phyloP scores from a whole-genome alignment of 2,329 filamentous ascomycete species.

The Colletotrichum navitas region DNA sequence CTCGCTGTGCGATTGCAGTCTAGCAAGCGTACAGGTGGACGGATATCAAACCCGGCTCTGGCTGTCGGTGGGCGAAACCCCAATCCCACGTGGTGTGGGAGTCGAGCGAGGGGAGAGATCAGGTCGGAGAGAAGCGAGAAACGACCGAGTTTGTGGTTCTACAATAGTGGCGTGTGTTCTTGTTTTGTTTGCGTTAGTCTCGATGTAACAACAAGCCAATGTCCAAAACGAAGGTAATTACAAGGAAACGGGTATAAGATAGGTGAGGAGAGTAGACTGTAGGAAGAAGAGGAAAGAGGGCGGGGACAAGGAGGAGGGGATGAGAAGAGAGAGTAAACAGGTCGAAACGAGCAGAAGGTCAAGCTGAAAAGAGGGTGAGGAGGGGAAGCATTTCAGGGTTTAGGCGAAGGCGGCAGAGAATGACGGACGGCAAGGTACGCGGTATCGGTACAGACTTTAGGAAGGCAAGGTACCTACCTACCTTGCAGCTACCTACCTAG shows the following conservation, averaged over 20 bases:
- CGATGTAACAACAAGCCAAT: conserved; percentile 29
- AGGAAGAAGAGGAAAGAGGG: conserved; percentile 5
- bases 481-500: not conserved
- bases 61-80: conserved; percentile 2
- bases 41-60: conserved; percentile 39
- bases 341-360: conserved; percentile 36
- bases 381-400: conserved; percentile 41
- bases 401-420: conserved; percentile 37
- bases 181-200: conserved; percentile 1
- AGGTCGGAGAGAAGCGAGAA: conserved; percentile 18
- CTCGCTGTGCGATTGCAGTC: conserved; percentile 18
- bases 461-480: conserved; percentile 7
- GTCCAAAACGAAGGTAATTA: conserved; percentile 36
- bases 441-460: not conserved
- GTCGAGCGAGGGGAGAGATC: not conserved
- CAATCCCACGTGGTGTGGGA: conserved; percentile 18
- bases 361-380: conserved; percentile 39
- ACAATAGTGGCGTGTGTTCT: conserved; percentile 11
- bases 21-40: conserved; percentile 32
- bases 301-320: not conserved
- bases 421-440: conserved; percentile 33
- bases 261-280: conserved; percentile 22
- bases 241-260: conserved; percentile 41
- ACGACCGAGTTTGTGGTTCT: conserved; percentile 30
- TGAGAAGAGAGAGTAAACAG: conserved; percentile 26